Evolutionary conservation across 768 basidiomycete genomes (phyloP).

Genomic region (Macrolepiota fuliginosa): DNA sequence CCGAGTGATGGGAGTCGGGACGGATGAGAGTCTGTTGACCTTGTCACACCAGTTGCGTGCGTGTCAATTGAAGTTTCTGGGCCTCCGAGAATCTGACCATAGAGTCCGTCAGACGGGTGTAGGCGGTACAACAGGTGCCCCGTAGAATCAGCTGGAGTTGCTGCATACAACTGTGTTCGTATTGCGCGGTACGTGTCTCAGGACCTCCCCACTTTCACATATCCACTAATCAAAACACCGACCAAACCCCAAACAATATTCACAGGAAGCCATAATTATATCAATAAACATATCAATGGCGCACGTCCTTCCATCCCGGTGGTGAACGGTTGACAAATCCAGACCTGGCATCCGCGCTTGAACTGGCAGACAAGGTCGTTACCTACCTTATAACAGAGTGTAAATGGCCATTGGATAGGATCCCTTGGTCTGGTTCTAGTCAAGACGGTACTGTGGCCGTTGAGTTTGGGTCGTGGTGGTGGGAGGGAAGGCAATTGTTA

Average conservation of each 20-base stretch:
- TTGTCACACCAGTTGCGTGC: slow-evolving; percentile 84
- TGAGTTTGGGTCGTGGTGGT: slow-evolving; percentile 61
- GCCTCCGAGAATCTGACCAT: background rate
- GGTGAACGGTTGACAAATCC: slow-evolving; percentile 72
- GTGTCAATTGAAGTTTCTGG: background rate
- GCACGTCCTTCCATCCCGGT: too few relatives aligned
- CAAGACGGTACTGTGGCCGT: slow-evolving; percentile 81
- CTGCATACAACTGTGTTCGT: slow-evolving; percentile 87
- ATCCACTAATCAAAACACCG: background rate
- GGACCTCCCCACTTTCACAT: background rate
- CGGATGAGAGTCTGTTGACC: slow-evolving; percentile 82
- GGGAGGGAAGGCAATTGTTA: slow-evolving; percentile 36
- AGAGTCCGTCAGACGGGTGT: background rate
- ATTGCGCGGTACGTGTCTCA: slow-evolving; percentile 58
- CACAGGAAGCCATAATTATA: too few relatives aligned
- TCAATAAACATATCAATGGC: too few relatives aligned
- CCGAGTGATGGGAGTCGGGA: slow-evolving; percentile 81
- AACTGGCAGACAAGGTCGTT: slow-evolving; percentile 50
- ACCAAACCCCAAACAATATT: background rate
- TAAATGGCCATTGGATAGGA: slow-evolving; percentile 61
- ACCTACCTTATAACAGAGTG: slow-evolving; percentile 58
- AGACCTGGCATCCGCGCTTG: slow-evolving; percentile 69
- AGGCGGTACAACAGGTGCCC: slow-evolving; percentile 87
- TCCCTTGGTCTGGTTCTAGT: slow-evolving; percentile 86
- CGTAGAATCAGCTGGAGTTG: slow-evolving; percentile 68